Base-by-base conservation (phyloP, 768 basidiomycete species). In the Serendipita vermifera region DNA sequence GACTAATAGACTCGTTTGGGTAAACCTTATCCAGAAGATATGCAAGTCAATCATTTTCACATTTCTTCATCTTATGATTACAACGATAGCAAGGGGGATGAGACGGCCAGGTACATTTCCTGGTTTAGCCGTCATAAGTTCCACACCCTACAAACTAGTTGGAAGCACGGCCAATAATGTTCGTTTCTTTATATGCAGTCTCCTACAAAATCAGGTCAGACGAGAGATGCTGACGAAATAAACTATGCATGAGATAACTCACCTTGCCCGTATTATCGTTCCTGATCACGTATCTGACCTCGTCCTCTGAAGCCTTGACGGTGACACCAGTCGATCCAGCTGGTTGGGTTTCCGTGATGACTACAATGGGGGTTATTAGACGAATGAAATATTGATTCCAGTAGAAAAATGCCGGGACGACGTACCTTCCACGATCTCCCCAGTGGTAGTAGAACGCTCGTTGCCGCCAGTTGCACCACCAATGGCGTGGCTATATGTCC, bases 251-350 rank as follows among this genome's bases (percentile, higher is more conserved):
- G n/a, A n/a, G n/a, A n/a, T n/a, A 43, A 2, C 29, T 9, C n/a
- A 51, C 46, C 46, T 51, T 58, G 53, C 53, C 33, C 4, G 57
- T 58, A 29, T 58, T 58, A 26, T 56, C 55, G 40, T 58, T 58
- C 53, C 38, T 58, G 33, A 58, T 58, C 29, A 58, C 14, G 53
- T 20, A 55, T 7, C 53, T 54, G 9, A 53, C 54, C n/a, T 56
- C 53, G 33, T 55, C 53, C 17, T 58, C 51, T 26, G 29, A 22
- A 17, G 57, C 57, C 33, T 38, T 6, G n/a, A 56, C 55, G 15
- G 40, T 56, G 20, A 41, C 55, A 20, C 36, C 26, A 24, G 39
- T 38, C 11, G 3, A 14, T 6, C 26, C 26, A 15, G 36, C 36
- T 3, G 5, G 55, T 17, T 22, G 11, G 14, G 14, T 15, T 1